Conservation (phyloP, 2,329 filamentous ascomycete genomes). For the Phialophora tarda region DNA sequence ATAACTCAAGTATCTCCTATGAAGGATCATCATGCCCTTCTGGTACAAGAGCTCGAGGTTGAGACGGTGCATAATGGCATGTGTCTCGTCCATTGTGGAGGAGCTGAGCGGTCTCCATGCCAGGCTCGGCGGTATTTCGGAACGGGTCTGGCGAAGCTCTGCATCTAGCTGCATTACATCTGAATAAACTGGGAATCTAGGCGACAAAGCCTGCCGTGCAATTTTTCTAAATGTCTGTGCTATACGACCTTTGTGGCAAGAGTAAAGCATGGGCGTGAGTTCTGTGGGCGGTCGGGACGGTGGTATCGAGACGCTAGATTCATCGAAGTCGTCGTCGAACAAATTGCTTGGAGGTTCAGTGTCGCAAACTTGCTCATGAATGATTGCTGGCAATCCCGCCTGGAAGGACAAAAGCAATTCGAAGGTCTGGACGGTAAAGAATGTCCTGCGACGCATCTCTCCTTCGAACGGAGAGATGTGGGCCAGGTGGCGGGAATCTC, state of each 20-base stretch:
- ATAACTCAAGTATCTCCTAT: slow-evolving; percentile 58
- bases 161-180: slow-evolving; percentile 34
- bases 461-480: slow-evolving; percentile 46
- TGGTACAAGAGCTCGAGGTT: slow-evolving; percentile 59
- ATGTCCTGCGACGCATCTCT: slow-evolving; percentile 48
- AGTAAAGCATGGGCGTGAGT: slow-evolving; percentile 19
- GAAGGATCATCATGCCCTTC: slow-evolving; percentile 58
- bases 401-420: slow-evolving; percentile 49
- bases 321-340: slow-evolving; percentile 65
- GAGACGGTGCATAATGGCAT: slow-evolving; percentile 57
- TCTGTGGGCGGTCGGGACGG: slow-evolving; percentile 20
- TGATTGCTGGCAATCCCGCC: slow-evolving; percentile 64
- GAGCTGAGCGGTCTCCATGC: slow-evolving; percentile 8
- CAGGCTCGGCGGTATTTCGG: slow-evolving; percentile 30
- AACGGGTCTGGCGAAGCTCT: slow-evolving; percentile 31
- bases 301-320: slow-evolving; percentile 38
- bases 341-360: slow-evolving; percentile 63
- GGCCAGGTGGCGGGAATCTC: slow-evolving; percentile 47
- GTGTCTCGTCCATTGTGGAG: slow-evolving; percentile 56
- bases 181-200: slow-evolving; percentile 35
- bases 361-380: slow-evolving; percentile 65
- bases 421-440: slow-evolving; percentile 45
- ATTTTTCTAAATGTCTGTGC: slow-evolving; percentile 9
- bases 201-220: slow-evolving; percentile 38
- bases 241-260: slow-evolving; percentile 12